A percentile compares a stretch with the other conserved stretches of the same genome.
phyloP scores from a whole-genome alignment of 371 early-diverging fungal species.

The Mortierella sp. region DNA sequence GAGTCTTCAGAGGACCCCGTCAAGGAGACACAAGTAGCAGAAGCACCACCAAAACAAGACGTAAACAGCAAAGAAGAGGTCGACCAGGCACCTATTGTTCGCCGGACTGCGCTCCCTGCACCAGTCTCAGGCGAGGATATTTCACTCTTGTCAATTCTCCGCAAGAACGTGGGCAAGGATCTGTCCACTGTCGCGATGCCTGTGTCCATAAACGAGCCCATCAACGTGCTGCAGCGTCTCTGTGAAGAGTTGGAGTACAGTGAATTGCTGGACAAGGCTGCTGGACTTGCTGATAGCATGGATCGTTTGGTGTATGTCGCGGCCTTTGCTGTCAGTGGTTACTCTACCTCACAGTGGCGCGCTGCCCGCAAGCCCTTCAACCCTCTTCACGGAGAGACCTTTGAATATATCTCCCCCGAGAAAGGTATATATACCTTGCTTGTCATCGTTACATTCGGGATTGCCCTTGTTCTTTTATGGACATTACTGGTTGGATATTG shows the following conservation, averaged over 20 bases:
- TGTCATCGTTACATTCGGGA: neutral
- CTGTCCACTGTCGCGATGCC: slow-evolving; percentile 96
- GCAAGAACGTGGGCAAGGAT: slow-evolving; percentile 97
- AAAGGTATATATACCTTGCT: slow-evolving; percentile 49
- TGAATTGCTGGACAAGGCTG: slow-evolving; percentile 86
- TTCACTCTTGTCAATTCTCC: slow-evolving; percentile 88
- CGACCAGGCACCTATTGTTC: slow-evolving; percentile 43
- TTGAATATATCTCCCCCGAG: slow-evolving; percentile 87
- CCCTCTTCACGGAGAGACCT: slow-evolving; percentile 96
- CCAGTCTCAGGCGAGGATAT: slow-evolving; percentile 84
- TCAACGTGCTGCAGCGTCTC: slow-evolving; percentile 91
- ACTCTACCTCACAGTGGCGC: slow-evolving; percentile 86
- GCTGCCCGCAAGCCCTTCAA: slow-evolving; percentile 95
- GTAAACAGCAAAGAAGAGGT: neutral
- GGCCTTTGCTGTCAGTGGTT: slow-evolving; percentile 91
- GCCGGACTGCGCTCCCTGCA: slow-evolving; percentile 78
- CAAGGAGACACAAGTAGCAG: slow-evolving; percentile 5
- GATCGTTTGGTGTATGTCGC: slow-evolving; percentile 84
- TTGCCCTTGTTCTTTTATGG: too few species aligned
- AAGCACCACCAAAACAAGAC: slow-evolving; percentile 19
- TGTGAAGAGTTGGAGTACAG: slow-evolving; percentile 95
- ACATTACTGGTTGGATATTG: neutral
- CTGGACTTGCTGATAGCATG: slow-evolving; percentile 73
- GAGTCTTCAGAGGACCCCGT: slow-evolving; percentile 28
- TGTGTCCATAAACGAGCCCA: slow-evolving; percentile 94